Conservation (phyloP, 108 stramenopile genomes). For the Mediolabrus comicus region DNA sequence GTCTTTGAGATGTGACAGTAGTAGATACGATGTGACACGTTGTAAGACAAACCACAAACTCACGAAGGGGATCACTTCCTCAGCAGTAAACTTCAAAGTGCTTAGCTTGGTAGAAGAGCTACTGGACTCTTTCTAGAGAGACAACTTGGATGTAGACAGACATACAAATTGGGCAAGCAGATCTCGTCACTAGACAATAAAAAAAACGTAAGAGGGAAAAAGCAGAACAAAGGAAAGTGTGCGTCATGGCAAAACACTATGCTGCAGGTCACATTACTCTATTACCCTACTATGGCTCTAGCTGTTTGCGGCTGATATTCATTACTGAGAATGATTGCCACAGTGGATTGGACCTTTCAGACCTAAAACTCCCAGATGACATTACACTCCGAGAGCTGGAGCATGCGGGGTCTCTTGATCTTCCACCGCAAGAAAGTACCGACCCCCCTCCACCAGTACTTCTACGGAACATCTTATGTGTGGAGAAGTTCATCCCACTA, state of each 20-base stretch:
- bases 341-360: not conserved
- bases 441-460: not conserved
- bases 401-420: not conserved
- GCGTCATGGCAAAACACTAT: no score
- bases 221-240: no score
- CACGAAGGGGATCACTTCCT: no score
- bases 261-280: not conserved
- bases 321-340: not conserved
- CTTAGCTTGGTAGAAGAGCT: not conserved
- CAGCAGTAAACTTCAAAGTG: no score
- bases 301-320: not conserved
- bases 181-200: no score
- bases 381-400: not conserved
- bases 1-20: no score
- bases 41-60: no score
- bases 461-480: not conserved
- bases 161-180: conserved; percentile 15
- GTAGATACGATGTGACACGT: no score
- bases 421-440: not conserved
- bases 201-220: no score
- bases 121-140: conserved; percentile 34
- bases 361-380: not conserved
- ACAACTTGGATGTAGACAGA: conserved; percentile 44
- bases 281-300: conserved; percentile 1
- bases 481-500: not conserved